Evolutionary conservation across 495 filamentous ascomycete genomes (phyloP), one percentile per base, ranked within the genome.

Genomic region (Lophiostoma macrostomum): DNA sequence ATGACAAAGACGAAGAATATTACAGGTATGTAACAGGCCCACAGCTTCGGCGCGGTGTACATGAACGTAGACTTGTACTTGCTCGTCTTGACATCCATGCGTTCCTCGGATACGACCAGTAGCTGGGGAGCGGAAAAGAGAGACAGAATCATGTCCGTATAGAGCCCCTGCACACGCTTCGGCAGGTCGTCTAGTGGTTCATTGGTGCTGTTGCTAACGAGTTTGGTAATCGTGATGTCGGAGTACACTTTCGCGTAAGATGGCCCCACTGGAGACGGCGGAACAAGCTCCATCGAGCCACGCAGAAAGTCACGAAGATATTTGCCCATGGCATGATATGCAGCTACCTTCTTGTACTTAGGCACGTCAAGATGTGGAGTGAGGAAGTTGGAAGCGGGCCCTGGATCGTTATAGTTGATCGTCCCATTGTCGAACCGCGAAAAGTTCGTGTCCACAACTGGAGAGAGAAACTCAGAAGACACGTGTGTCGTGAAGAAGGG

Each of bases 11-110:
- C 54, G 19, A 63, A 19, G 1, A 52, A 16, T 14, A 71, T 64
- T 11, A 62, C 65, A 20, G 71, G 53, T 0, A 64, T 57, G 27
- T 72, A 72, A 10, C 69, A 68, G 10, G 61, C 30, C 69, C 69
- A 72, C 2, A 72, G 57, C 30, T 60, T 56, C 5, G 20, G 25
- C 8, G 56, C 36, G 10, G 50, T 34, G 41, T 72, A 72, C 0
- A 35, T 42, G 39, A 68, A 72, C 19, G 59, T 56, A 34, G 69
- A 69, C 14, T 56, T 41, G 25, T 32, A 57, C 13, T 64, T 56
- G 2, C 50, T 56, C 40, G 34, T 55, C 10, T 34, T 29, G 49
- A 68, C 72, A 5, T 14, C 5, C 0, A 60, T 53, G 1, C 1
- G 7, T 0, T n/a, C 30, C 10, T 56, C 43, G 4, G 37, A 30